These are phyloP conservation scores for Dioszegia crocea DNA, from an alignment of 768 basidiomycete species.

Conservation along the genomic window DNA sequence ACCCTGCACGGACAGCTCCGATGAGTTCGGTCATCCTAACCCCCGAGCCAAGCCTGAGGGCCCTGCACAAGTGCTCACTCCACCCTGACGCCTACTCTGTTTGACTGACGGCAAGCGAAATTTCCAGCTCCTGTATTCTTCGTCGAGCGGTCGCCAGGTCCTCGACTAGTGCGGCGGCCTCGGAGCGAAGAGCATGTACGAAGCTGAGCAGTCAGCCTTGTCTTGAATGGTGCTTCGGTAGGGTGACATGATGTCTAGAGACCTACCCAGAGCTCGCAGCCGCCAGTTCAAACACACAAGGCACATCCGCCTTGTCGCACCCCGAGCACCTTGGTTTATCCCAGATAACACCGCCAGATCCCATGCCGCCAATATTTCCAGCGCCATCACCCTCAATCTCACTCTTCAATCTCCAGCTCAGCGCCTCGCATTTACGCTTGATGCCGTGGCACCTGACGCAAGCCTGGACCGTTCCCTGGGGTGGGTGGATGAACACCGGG, in stretches of 20 bases:
- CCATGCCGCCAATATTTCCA: background rate
- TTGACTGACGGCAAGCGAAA: slow-evolving; percentile 6
- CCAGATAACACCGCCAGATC: slow-evolving; percentile 2
- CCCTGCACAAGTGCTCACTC: no score
- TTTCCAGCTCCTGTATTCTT: slow-evolving; percentile 11
- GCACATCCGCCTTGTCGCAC: slow-evolving; percentile 9
- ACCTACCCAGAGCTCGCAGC: slow-evolving; percentile 9
- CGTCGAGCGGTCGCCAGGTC: slow-evolving; percentile 7
- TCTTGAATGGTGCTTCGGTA: background rate
- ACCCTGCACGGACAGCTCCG: no score
- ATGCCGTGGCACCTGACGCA: slow-evolving; percentile 41
- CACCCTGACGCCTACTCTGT: background rate
- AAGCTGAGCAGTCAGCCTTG: background rate
- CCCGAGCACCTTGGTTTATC: slow-evolving; percentile 7
- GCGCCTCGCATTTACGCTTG: slow-evolving; percentile 41
- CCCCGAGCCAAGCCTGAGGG: no score
- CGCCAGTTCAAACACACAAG: slow-evolving; percentile 5
- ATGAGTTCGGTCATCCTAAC: no score
- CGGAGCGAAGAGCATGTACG: slow-evolving; percentile 2
- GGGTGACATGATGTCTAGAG: no score
- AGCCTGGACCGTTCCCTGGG: slow-evolving; percentile 32
- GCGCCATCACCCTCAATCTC: slow-evolving; percentile 34
- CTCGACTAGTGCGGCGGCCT: background rate
- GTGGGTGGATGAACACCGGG: slow-evolving; percentile 37
- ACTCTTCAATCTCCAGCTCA: slow-evolving; percentile 29